Conservation (phyloP, 106 monocot species). For the Apostasia shenzhenica region DNA sequence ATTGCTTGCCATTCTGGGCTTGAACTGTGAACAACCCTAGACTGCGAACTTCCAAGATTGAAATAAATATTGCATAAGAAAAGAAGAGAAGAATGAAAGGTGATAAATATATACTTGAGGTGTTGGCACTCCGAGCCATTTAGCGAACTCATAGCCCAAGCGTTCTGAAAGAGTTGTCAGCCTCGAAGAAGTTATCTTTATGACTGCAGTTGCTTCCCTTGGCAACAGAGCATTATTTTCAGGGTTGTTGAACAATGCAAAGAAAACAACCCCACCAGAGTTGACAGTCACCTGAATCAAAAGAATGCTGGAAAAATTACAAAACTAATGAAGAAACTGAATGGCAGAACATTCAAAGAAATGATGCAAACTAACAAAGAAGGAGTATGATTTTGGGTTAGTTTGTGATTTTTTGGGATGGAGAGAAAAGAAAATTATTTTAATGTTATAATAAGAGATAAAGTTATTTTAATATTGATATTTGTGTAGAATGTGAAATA, state of each 20-base stretch:
- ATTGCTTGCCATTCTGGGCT: constrained; percentile 73
- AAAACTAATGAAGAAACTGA: not conserved
- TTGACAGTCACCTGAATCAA: constrained; percentile 72
- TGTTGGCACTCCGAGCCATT: constrained; percentile 66
- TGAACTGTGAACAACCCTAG: constrained; percentile 70
- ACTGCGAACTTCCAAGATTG: constrained; percentile 25
- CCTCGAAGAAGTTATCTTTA: constrained; percentile 82
- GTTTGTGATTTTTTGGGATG: too few species aligned
- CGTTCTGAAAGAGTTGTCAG: constrained; percentile 94
- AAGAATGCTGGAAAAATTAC: not conserved
- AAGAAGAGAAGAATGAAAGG: not conserved
- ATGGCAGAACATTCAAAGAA: not conserved
- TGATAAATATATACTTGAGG: constrained; percentile 48
- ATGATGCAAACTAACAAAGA: not conserved
- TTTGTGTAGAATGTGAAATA: too few species aligned
- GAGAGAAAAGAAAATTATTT: too few species aligned
- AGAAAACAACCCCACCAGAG: constrained; percentile 98
- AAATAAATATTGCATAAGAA: not conserved
- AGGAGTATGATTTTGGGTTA: too few species aligned
- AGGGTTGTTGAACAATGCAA: constrained; percentile 54
- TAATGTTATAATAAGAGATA: too few species aligned
- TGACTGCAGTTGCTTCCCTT: constrained; percentile 70
- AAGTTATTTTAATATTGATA: too few species aligned
- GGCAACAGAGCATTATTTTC: constrained; percentile 10
- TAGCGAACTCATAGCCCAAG: constrained; percentile 93